Evolutionary conservation across 140 eudicot genomes (phyloP), one percentile per base, ranked within the genome.

Genomic region (Cichorium intybus): DNA sequence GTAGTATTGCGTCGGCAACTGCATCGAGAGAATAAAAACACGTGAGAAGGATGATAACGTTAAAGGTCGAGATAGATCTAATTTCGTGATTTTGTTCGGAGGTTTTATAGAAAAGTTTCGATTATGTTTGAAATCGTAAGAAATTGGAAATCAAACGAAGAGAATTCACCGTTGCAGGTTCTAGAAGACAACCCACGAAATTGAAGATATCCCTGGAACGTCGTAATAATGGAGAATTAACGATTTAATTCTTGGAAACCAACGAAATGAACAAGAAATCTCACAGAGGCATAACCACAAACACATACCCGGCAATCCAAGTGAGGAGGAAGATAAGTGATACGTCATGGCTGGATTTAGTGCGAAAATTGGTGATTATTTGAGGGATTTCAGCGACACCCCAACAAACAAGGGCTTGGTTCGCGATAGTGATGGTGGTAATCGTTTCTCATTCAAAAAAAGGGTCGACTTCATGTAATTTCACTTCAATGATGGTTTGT

Each of bases 101-200:
- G 35, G 41, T 35, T 8, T 11, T 45, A 52, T n/a, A n/a, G n/a
- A n/a, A n/a, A n/a, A n/a, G n/a, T n/a, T n/a, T n/a, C n/a, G n/a
- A n/a, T n/a, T n/a, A n/a, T n/a, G n/a, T n/a, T n/a, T n/a, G n/a
- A n/a, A n/a, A n/a, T n/a, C n/a, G n/a, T n/a, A n/a, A n/a, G n/a
- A 45, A 53, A 58, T 12, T 55, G 33, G 34, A 69, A 60, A 20
- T 15, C 37, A 45, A 27, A 56, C 6, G 17, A 60, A 33, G 27
- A 49, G n/a, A n/a, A 65, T 75, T 81, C 64, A 92, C 98, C 56
- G 98, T 92, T 17, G 96, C 96, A 61, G 98, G 98, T 65, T 92
- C 98, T 11, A 92, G 90, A 62, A 85, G 80, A 63, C 98, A 92
- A 7, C 98, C 98, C 49, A 83, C 77, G 14, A 92, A 81, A 78